Base-by-base conservation (phyloP, 345 rosid species). In the Bretschneidera sinensis region DNA sequence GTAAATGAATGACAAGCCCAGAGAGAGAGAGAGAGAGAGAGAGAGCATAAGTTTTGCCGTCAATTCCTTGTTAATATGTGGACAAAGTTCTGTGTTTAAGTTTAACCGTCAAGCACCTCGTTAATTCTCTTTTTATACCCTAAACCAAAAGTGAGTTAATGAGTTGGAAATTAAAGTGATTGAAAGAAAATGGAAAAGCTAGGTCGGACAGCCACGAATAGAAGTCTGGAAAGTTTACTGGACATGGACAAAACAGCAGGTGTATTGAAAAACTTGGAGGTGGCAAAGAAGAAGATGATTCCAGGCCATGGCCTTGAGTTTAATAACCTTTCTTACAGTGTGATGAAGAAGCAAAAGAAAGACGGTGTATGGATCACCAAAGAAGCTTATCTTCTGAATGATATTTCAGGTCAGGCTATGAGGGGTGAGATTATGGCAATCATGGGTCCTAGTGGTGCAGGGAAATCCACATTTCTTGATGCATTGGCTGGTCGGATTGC, bases 381-480 rank as follows among this genome's bases (percentile, higher is more conserved):
- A 65, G 85, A 85, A 61, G 91, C 72, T 11, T 68, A 75, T 71
- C 83, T 89, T 53, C 86, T 89, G 13, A 63, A 86, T 51, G 92
- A 84, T 33, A 80, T 88, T 62, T 83, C 95, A 2, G 96, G 95
- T 16, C 88, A 83, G 70, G 86, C 91, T 18, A 24, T 58, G 9
- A 75, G 85, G n/a, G 86, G 97, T 15, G 91, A 91, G 63, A 76
- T 88, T 21, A 31, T 86, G 85, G 96, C 94, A 21, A 74, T 91
- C 71, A 77, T 88, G 67, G 96, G 96, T 16, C 94, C 94, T 57
- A 91, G 96, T 58, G 90, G 95, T 47, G 89, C 98, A 4, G 98
- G 96, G 2, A 91, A 91, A 71, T 91, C 96, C 39, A 91, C 96
- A 0, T 84, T 91, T 65, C 83, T 91, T 24, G 96, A 91, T 61